phyloP scores from a whole-genome alignment of 805 yeast species.

The Saturnispora ahearnii region DNA sequence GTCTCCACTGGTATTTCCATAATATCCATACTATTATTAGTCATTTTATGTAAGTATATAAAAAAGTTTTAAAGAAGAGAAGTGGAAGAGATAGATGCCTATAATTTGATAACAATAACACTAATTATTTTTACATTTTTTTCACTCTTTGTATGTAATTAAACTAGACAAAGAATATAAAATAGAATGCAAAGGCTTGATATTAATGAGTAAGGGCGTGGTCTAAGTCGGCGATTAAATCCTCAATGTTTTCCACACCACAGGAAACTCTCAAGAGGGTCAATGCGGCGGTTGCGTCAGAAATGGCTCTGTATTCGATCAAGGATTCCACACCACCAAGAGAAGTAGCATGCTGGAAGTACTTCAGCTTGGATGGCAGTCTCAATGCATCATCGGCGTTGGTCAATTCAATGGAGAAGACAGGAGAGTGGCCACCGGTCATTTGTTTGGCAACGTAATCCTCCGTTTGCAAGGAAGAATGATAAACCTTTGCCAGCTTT shows the following conservation, averaged over 20 bases:
- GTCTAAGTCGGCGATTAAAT: slow-evolving; percentile 65
- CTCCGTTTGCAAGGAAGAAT: slow-evolving; percentile 72
- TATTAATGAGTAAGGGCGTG: slow-evolving; percentile 34
- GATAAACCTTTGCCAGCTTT: slow-evolving; percentile 45
- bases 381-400: slow-evolving; percentile 46
- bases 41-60: not conserved
- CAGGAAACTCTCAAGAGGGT: slow-evolving; percentile 64
- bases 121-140: too few relatives aligned
- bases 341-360: slow-evolving; percentile 86
- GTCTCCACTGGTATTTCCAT: not conserved
- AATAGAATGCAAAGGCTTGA: not conserved
- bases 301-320: slow-evolving; percentile 82
- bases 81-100: too few relatives aligned
- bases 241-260: slow-evolving; percentile 73
- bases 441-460: slow-evolving; percentile 57
- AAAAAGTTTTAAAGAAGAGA: too few relatives aligned
- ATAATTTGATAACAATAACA: too few relatives aligned
- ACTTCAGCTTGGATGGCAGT: slow-evolving; percentile 56
- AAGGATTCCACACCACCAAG: slow-evolving; percentile 88
- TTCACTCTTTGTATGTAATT: not conserved
- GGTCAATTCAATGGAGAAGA: slow-evolving; percentile 54
- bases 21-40: not conserved
- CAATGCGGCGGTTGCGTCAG: slow-evolving; percentile 49
- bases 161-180: not conserved
- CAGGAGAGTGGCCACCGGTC: slow-evolving; percentile 60